Evolutionary conservation across 192 early-diverging fungal species (phyloP).

Genomic region (Rhizoclosmatium globosum): DNA sequence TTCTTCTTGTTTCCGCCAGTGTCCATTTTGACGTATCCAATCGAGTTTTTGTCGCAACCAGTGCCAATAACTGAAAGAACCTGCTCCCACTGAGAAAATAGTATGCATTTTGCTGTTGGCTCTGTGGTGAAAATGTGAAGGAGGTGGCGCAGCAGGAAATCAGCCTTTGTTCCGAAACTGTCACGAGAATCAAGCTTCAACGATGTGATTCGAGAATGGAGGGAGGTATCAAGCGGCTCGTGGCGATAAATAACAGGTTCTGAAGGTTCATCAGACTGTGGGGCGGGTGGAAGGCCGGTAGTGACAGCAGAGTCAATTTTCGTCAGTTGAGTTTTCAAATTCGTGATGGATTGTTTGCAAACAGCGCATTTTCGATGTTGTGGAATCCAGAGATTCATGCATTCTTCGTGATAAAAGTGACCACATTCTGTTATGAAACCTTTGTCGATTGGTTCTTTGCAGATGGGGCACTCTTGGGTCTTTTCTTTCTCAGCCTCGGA

Average conservation of each 20-base stretch:
- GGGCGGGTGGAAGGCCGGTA: too few species aligned
- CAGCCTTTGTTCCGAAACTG: constrained; percentile 60
- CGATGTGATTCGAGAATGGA: constrained; percentile 5
- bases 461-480: constrained; percentile 42
- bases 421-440: constrained; percentile 56
- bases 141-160: constrained; percentile 56
- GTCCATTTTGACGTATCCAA: constrained; percentile 43
- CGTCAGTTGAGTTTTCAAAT: constrained; percentile 19
- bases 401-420: constrained; percentile 52
- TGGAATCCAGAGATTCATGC: constrained; percentile 45
- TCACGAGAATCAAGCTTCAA: constrained; percentile 36
- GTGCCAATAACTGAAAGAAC: constrained; percentile 53
- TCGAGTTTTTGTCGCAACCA: constrained; percentile 47
- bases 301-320: neutral
- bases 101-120: constrained; percentile 48
- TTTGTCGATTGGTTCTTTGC: constrained; percentile 32
- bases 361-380: constrained; percentile 51
- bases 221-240: neutral
- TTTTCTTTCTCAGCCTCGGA: neutral
- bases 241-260: neutral
- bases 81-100: constrained; percentile 64
- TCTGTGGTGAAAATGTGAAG: constrained; percentile 38
- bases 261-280: neutral
- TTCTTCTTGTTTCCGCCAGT: constrained; percentile 19
- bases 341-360: constrained; percentile 43